Evolutionary conservation across 1,284 basidiomycete genomes (phyloP).

Genomic region (Leccinum griseonigrum): DNA sequence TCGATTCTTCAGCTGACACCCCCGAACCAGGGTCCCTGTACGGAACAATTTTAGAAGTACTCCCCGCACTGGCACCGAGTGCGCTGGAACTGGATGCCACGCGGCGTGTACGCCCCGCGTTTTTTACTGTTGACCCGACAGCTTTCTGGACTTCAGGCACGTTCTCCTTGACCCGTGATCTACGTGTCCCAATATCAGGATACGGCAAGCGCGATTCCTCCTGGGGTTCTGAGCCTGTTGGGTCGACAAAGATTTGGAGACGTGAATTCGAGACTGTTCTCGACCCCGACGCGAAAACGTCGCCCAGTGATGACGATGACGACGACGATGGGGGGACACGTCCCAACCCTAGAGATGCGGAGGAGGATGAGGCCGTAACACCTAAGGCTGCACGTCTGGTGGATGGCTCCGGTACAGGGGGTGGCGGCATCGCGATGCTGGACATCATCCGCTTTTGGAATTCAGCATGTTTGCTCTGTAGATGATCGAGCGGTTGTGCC

Average conservation of each 20-base stretch:
- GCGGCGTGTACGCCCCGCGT: constrained; percentile 53
- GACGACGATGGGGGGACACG: constrained; percentile 26
- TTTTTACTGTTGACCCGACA: constrained; percentile 60
- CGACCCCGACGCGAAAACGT: constrained; percentile 23
- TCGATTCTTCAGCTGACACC: constrained; percentile 16
- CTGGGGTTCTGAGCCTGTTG: constrained; percentile 47
- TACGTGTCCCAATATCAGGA: constrained; percentile 71
- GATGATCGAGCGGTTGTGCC: constrained; percentile 72
- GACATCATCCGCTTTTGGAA: constrained; percentile 83
- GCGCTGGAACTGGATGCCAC: constrained; percentile 42
- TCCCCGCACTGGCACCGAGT: constrained; percentile 18
- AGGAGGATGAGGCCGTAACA: constrained; percentile 29
- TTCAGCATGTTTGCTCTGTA: constrained; percentile 72
- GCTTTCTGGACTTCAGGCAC: constrained; percentile 63
- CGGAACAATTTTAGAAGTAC: constrained; percentile 48
- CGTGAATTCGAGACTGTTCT: constrained; percentile 48
- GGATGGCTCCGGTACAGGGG: constrained; percentile 31
- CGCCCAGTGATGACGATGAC: constrained; percentile 20
- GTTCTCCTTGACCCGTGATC: constrained; percentile 74
- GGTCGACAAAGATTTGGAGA: constrained; percentile 70
- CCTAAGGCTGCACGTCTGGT: constrained; percentile 38
- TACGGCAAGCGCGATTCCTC: constrained; percentile 50
- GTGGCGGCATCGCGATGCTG: constrained; percentile 36
- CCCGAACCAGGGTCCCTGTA: constrained; percentile 49
- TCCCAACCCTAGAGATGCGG: constrained; percentile 16